These are phyloP conservation scores for Annulohypoxylon stygium DNA, from an alignment of 495 filamentous ascomycete species.

Conservation along the genomic window DNA sequence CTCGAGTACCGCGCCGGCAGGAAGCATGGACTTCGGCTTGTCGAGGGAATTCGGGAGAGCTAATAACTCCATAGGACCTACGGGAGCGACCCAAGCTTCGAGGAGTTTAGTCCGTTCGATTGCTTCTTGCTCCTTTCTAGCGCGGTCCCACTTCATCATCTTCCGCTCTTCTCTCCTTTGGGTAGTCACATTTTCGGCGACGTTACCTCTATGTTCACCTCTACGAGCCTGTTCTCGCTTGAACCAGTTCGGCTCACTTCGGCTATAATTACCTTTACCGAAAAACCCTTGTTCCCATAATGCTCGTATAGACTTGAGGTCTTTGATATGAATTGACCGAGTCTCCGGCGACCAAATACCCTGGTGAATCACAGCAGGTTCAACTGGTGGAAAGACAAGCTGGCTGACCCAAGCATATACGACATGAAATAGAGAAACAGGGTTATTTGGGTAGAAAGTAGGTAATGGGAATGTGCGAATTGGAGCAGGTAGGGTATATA, in stretches of 20 bases:
- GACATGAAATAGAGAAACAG: constrained; percentile 84
- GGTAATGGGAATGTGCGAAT: constrained; percentile 85
- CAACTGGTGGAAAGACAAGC: constrained; percentile 73
- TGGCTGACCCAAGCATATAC: constrained; percentile 81
- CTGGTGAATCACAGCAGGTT: constrained; percentile 73
- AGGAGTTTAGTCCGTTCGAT: constrained; percentile 70
- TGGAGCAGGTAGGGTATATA: constrained; percentile 85
- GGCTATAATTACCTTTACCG: constrained; percentile 90
- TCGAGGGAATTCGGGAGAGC: constrained; percentile 55
- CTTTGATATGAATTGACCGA: constrained; percentile 85
- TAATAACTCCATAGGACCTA: constrained; percentile 55
- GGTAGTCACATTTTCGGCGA: constrained; percentile 82
- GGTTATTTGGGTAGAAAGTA: constrained; percentile 90
- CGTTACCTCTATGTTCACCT: constrained; percentile 67
- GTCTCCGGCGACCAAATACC: constrained; percentile 84
- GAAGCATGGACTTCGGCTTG: constrained; percentile 26
- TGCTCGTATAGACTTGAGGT: constrained; percentile 77
- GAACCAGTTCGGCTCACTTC: constrained; percentile 94
- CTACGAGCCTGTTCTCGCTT: constrained; percentile 80
- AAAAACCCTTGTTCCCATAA: constrained; percentile 98
- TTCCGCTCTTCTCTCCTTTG: constrained; percentile 82
- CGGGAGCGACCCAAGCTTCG: constrained; percentile 51
- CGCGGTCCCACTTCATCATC: constrained; percentile 88
- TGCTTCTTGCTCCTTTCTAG: constrained; percentile 82
- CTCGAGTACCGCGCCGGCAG: constrained; percentile 1